Conservation (phyloP, 75 land plant species). For the Picea sitchensis region DNA sequence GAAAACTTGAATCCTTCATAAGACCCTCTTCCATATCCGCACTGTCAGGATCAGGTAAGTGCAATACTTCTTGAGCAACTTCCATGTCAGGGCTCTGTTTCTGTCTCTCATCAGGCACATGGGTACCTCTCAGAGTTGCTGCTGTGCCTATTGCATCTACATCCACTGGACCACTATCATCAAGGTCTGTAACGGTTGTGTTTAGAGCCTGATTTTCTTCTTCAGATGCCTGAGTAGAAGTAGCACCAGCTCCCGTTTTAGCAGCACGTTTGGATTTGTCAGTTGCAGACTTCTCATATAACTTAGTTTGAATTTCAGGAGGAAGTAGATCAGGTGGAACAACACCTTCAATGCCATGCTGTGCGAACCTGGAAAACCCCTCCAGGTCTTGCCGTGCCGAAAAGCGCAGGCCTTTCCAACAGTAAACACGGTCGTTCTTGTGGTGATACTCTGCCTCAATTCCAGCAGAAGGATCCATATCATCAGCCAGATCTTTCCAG, state of each 20-base stretch:
- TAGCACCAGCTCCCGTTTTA: constrained; percentile 25
- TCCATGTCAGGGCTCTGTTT: constrained; percentile 56
- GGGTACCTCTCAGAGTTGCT: constrained; percentile 23
- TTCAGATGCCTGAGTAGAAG: constrained; percentile 11
- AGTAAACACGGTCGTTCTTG: constrained; percentile 88
- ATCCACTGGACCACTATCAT: constrained; percentile 55
- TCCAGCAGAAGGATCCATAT: constrained; percentile 93
- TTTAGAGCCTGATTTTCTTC: constrained; percentile 53
- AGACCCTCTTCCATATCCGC: constrained; percentile 1
- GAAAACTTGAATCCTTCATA: constrained; percentile 1
- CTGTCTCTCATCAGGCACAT: constrained; percentile 47
- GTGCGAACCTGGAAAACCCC: constrained; percentile 89
- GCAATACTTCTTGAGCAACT: constrained; percentile 28
- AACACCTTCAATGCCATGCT: constrained; percentile 90
- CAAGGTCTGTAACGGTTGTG: constrained; percentile 23
- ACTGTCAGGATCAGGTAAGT: constrained; percentile 3
- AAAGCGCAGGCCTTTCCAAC: constrained; percentile 97
- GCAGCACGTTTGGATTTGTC: constrained; percentile 66
- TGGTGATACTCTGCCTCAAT: constrained; percentile 98
- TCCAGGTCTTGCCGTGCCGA: constrained; percentile 97
- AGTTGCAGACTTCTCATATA: constrained; percentile 53
- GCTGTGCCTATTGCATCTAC: constrained; percentile 29
- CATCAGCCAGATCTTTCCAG: constrained; percentile 91
- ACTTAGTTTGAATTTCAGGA: constrained; percentile 62
- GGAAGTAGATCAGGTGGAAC: constrained; percentile 89